Evolutionary conservation across 495 filamentous ascomycete genomes (phyloP).

Genomic region (Penicillium silybi): DNA sequence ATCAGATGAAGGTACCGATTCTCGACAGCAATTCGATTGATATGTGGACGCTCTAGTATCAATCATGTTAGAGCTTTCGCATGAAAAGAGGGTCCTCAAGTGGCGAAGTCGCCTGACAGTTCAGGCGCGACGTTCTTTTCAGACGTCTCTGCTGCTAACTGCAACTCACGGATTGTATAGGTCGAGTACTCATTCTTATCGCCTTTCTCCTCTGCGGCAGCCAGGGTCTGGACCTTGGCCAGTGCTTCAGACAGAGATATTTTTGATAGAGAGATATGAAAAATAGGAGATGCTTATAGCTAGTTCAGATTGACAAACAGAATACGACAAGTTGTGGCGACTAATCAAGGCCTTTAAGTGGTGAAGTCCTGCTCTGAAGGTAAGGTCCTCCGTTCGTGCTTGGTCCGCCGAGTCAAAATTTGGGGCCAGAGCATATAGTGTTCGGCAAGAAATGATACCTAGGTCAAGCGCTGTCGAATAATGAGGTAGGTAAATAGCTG

Average conservation of each 20-base stretch:
- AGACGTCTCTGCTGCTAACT: conserved; percentile 19
- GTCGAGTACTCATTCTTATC: conserved; percentile 13
- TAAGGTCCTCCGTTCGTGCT: too few species aligned
- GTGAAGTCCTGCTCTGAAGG: too few species aligned
- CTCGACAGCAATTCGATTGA: conserved; percentile 12
- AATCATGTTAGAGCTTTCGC: background rate
- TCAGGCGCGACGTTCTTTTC: conserved; percentile 22
- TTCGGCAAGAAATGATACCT: conserved; percentile 2
- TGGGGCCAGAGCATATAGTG: background rate
- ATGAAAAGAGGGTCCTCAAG: too few species aligned
- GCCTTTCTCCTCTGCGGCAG: conserved; percentile 11
- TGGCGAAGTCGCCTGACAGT: conserved; percentile 23
- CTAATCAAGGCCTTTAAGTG: too few species aligned
- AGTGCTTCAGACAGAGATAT: conserved; percentile 11
- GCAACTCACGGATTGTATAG: conserved; percentile 21
- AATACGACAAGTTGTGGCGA: too few species aligned
- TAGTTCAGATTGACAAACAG: too few species aligned
- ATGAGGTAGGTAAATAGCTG: conserved; percentile 1
- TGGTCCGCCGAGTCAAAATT: too few species aligned
- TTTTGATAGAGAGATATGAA: too few species aligned
- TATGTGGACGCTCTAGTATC: conserved; percentile 7
- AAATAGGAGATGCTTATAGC: too few species aligned
- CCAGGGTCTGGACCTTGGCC: conserved; percentile 15
- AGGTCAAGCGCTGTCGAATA: background rate
- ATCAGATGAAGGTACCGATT: conserved; percentile 8